Evolutionary conservation across 1,284 basidiomycete species (phyloP).

Genomic region (Cryptococcus floricola): DNA sequence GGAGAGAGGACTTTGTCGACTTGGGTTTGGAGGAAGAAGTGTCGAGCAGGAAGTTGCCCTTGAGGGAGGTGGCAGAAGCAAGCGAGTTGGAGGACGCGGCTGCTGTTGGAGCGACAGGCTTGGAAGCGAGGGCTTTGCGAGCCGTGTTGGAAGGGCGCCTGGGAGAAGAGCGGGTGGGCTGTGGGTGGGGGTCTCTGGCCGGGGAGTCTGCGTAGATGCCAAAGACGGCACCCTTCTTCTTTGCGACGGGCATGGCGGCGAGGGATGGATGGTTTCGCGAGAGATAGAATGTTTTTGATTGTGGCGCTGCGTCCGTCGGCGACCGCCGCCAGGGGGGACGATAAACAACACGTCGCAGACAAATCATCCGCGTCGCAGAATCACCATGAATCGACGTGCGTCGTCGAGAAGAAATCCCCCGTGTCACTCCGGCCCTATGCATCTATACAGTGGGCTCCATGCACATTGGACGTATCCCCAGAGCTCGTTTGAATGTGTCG

Average conservation of each 20-base stretch:
- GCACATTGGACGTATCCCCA: too few relatives aligned
- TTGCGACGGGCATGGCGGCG: conserved; percentile 42
- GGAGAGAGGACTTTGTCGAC: conserved; percentile 1
- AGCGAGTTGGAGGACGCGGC: background rate
- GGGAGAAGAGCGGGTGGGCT: conserved; percentile 1
- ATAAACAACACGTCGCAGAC: too few relatives aligned
- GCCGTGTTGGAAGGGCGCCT: background rate
- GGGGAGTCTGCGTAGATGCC: conserved; percentile 49
- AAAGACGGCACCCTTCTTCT: conserved; percentile 49
- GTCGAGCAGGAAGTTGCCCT: background rate
- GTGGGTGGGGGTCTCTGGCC: background rate
- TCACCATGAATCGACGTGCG: too few relatives aligned
- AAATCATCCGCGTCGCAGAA: too few relatives aligned
- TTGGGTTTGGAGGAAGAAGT: background rate
- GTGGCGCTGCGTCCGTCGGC: too few relatives aligned
- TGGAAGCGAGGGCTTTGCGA: conserved; percentile 16
- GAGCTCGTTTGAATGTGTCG: too few relatives aligned
- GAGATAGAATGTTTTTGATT: too few relatives aligned
- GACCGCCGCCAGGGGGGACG: too few relatives aligned
- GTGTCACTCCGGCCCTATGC: too few relatives aligned
- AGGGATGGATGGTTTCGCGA: too few relatives aligned
- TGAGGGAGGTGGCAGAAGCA: background rate
- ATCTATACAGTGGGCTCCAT: too few relatives aligned
- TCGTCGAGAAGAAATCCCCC: too few relatives aligned
- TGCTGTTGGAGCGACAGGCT: conserved; percentile 5